Evolutionary conservation across 495 filamentous ascomycete species (phyloP).

Genomic region (Hypoxylon trugodes): DNA sequence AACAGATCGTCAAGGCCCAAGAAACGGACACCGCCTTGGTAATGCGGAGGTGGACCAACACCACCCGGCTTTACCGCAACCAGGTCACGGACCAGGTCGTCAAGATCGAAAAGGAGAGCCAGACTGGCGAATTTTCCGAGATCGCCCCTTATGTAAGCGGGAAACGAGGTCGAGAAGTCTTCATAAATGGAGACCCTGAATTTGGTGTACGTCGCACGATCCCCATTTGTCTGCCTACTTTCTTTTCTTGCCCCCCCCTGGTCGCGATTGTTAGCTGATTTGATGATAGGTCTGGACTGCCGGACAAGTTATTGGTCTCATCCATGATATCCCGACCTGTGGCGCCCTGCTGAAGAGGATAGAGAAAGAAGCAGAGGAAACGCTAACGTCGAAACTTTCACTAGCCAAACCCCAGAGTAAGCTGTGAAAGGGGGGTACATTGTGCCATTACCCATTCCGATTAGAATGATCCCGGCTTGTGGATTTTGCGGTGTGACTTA

Average conservation of each 20-base stretch:
- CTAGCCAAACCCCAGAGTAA: slow-evolving; percentile 52
- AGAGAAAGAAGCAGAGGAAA: slow-evolving; percentile 67
- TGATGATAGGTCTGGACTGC: slow-evolving; percentile 66
- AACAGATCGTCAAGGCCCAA: slow-evolving; percentile 84
- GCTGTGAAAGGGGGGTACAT: slow-evolving; percentile 43
- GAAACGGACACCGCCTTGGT: slow-evolving; percentile 93
- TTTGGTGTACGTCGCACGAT: slow-evolving; percentile 73
- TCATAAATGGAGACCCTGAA: slow-evolving; percentile 89
- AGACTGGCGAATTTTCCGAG: slow-evolving; percentile 88
- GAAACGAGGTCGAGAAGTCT: slow-evolving; percentile 90
- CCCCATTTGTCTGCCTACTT: no score
- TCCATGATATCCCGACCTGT: slow-evolving; percentile 71
- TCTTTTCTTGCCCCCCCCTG: background rate
- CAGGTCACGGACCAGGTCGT: slow-evolving; percentile 82
- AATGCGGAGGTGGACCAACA: slow-evolving; percentile 92
- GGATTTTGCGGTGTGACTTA: slow-evolving; percentile 1
- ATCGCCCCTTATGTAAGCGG: slow-evolving; percentile 91
- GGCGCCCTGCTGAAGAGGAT: slow-evolving; percentile 63
- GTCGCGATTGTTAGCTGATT: background rate
- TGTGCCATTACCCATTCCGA: background rate
- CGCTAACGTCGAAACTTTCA: slow-evolving; percentile 53
- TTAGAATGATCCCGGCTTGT: background rate
- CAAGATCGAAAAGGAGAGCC: slow-evolving; percentile 85
- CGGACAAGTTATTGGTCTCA: slow-evolving; percentile 71
- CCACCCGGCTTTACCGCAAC: slow-evolving; percentile 85